Conservation (phyloP, 306 rosid species). For the Rosa lucieae region DNA sequence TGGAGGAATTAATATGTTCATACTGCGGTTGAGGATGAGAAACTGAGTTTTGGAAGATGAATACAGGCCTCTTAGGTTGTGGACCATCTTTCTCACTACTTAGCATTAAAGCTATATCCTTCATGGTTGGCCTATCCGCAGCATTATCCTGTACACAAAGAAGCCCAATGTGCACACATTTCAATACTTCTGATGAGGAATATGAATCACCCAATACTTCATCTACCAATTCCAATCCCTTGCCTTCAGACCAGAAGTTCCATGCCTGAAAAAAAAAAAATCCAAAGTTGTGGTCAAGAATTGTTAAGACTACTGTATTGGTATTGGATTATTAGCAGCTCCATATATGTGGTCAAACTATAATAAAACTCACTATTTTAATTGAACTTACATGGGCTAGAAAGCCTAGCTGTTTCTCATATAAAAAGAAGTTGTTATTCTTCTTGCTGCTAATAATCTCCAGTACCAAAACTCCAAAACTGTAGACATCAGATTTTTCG, state of each 20-base stretch:
- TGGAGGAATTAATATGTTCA: slow-evolving; percentile 45
- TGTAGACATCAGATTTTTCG: too few species aligned
- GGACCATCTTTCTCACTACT: slow-evolving; percentile 19
- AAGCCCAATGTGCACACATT: slow-evolving; percentile 12
- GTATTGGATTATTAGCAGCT: too few species aligned
- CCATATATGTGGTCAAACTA: too few species aligned
- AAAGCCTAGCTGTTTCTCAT: too few species aligned
- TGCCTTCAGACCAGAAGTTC: slow-evolving; percentile 23
- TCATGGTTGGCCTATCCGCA: slow-evolving; percentile 28
- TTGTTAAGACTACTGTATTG: not conserved
- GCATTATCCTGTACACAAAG: slow-evolving; percentile 30
- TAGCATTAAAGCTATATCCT: slow-evolving; percentile 25
- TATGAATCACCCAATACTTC: not conserved
- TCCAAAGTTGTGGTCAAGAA: too few species aligned
- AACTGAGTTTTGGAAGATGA: not conserved
- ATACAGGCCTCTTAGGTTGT: slow-evolving; percentile 25
- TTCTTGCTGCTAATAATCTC: slow-evolving; percentile 2
- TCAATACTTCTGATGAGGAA: slow-evolving; percentile 14
- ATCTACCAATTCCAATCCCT: slow-evolving; percentile 27
- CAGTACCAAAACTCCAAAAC: too few species aligned
- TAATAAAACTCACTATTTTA: too few species aligned
- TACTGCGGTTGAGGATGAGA: not conserved
- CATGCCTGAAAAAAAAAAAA: slow-evolving; percentile 8
- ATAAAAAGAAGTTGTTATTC: not conserved
- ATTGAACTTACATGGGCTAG: too few species aligned